Evolutionary conservation across 2,329 filamentous ascomycete genomes (phyloP), one percentile per base, ranked within the genome.

Genomic region (Colletotrichum coccodes): DNA sequence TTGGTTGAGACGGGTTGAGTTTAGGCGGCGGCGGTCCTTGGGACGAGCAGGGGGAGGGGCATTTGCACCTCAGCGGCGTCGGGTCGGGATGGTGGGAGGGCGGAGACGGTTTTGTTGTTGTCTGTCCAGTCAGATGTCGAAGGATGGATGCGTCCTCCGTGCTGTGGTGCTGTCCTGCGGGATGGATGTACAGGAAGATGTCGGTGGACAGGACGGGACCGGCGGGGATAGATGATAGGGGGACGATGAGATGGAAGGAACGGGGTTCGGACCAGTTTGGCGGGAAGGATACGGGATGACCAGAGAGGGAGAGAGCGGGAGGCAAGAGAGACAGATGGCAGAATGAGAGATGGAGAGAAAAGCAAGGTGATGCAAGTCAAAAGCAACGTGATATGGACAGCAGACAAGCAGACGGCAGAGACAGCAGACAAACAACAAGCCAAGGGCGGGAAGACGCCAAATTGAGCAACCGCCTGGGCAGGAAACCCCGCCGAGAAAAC

Each of bases 31-130:
- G 36, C 49, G 60, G 36, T 47, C 18, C 21, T 64, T 63, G 59
- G 34, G 59, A 67, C 38, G 60, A 64, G 18, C 52, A 34, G 30
- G n/a, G n/a, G n/a, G n/a, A n/a, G n/a, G n/a, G 47, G 46, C 46
- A 14, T 2, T 18, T 12, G 16, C 18, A 47, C 42, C 11, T 14
- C 42, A 14, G 21, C 32, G 32, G 36, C 34, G 58, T 26, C 49
- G 14, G 36, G 21, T 36, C 11, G 32, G 38, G 36, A 7, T 30
- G 36, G 8, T 12, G 26, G 34, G 16, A 21, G 38, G 40, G 36
- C 23, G 26, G 53, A 56, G n/a, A 53, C 18, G 21, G 11, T 52
- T 49, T n/a, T 36, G 18, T 23, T 26, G 50, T 38, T 53, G n/a
- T 38, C 50, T 53, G 32, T n/a, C 28, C 47, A 28, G 47, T 18